Evolutionary conservation across 306 rosid species (phyloP), one percentile per base, ranked within the genome.

Genomic region (Vigna hirtella): DNA sequence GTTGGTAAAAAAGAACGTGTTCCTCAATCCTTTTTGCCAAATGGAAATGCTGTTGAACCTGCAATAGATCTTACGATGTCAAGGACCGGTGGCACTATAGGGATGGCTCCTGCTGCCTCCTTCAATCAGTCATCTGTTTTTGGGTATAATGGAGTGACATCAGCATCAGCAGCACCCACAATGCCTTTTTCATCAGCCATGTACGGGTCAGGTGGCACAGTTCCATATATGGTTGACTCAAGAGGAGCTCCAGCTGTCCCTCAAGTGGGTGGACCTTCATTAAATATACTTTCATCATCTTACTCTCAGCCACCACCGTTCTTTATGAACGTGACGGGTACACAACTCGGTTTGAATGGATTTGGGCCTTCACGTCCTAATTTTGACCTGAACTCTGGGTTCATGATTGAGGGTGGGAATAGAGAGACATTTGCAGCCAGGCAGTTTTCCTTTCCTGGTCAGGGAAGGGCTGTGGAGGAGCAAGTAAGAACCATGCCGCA

Each of bases 191-290:
- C 96, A 1, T 65, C 98, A 34, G 73, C 89, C 65, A 79, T 83
- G 74, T 91, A 91, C 65, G 91, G 90, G 30, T 88, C 96, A 26
- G 83, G 91, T 57, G 87, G 96, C 72, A 14, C 93, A 64, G 83
- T 91, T 70, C 96, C 97, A 22, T 89, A 84, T 81, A 89, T 93
- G 94, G 82, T 90, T 73, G 97, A 95, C 81, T 77, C 98, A 3
- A 90, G 97, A 84, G 98, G 95, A 78, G 85, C 91, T 62, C 81
- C 90, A 3, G 85, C 90, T 55, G 84, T 85, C 66, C 97, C 97
- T 74, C 97, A 87, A 74, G 83, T 86, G 10, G 79, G 78, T 78
- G 91, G 90, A 56, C 84, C 98, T 73, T 83, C 93, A 6, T 70
- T 95, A 34, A 72, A 83, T 20, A 83, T 91, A 76, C 89, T 88